Percentiles rank a stretch among this genome's conserved stretches.
phyloP scores from a whole-genome alignment of 768 basidiomycete genomes.

The Hydnomerulius pinastri region DNA sequence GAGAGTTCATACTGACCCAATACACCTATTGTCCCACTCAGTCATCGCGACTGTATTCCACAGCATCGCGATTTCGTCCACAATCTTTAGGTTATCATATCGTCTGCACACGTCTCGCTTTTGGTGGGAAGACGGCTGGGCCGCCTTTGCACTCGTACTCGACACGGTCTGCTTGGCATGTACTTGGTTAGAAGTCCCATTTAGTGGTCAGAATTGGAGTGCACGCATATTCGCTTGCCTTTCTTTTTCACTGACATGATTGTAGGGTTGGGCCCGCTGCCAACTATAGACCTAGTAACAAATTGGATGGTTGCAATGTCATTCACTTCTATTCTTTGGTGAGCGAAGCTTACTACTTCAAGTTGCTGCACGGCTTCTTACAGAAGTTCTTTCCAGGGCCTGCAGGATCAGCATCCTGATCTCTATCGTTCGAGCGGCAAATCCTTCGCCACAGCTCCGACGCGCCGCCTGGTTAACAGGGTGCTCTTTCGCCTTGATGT shows the following conservation, averaged over 20 bases:
- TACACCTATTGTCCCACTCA: too few relatives aligned
- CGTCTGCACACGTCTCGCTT: constrained; percentile 20
- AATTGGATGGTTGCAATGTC: constrained; percentile 15
- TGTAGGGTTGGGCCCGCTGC: background rate
- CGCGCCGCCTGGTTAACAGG: constrained; percentile 8
- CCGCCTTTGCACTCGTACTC: constrained; percentile 19
- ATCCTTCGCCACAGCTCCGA: constrained; percentile 9
- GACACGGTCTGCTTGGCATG: constrained; percentile 17
- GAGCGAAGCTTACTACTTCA: background rate
- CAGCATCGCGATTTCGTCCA: constrained; percentile 23
- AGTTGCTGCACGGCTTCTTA: constrained; percentile 10
- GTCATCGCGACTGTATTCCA: constrained; percentile 19
- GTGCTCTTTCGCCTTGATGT: constrained; percentile 24
- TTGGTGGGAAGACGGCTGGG: constrained; percentile 34
- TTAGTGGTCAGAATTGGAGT: constrained; percentile 9
- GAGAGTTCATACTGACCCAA: too few relatives aligned
- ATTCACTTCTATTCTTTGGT: constrained; percentile 25
- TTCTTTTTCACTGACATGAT: too few relatives aligned
- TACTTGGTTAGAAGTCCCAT: constrained; percentile 3
- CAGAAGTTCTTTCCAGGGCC: constrained; percentile 10
- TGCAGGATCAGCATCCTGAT: constrained; percentile 26
- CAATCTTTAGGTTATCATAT: constrained; percentile 23
- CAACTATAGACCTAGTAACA: background rate
- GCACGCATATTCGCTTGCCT: too few relatives aligned
- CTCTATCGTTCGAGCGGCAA: constrained; percentile 21